These are phyloP conservation scores for Neopestalotiopsis clavispora DNA, from an alignment of 2,329 filamentous ascomycete genomes.

Conservation along the genomic window DNA sequence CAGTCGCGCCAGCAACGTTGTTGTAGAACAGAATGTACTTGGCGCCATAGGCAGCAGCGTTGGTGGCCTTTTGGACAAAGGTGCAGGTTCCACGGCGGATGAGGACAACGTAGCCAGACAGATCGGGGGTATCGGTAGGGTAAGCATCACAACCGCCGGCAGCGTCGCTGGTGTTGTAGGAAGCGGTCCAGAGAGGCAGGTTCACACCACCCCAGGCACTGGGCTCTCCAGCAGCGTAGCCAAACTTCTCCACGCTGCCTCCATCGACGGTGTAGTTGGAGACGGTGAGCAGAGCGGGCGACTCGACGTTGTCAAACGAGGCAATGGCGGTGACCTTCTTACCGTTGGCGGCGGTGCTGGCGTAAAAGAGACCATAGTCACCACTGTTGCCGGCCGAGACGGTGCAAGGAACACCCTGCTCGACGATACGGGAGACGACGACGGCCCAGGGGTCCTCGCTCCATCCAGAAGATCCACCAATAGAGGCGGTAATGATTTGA, in stretches of 20 bases:
- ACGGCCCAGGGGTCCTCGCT: constrained; percentile 55
- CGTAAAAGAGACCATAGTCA: constrained; percentile 51
- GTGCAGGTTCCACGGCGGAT: constrained; percentile 63
- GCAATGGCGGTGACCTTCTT: constrained; percentile 53
- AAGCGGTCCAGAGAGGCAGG: constrained; percentile 55
- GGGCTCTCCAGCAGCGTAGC: constrained; percentile 47
- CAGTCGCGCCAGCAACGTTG: constrained; percentile 45
- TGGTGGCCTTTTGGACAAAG: constrained; percentile 58
- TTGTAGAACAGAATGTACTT: constrained; percentile 68
- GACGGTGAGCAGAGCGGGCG: constrained; percentile 46
- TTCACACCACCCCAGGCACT: constrained; percentile 48
- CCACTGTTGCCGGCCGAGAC: constrained; percentile 60
- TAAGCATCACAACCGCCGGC: constrained; percentile 58
- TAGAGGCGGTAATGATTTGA: constrained; percentile 60
- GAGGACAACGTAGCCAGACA: constrained; percentile 62
- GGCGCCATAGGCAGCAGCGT: constrained; percentile 59
- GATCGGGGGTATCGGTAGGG: constrained; percentile 58
- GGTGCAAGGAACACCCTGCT: constrained; percentile 56
- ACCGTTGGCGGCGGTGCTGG: constrained; percentile 53
- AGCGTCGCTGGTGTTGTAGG: constrained; percentile 50
- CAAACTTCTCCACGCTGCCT: constrained; percentile 42
- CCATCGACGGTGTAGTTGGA: constrained; percentile 47
- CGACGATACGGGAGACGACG: constrained; percentile 56
- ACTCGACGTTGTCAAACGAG: constrained; percentile 53
- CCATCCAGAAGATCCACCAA: constrained; percentile 58